Percentiles rank a stretch among this genome's conserved stretches.
Conservation (phyloP, 148 eudicot genomes). For the Vaccinium corymbosum region DNA sequence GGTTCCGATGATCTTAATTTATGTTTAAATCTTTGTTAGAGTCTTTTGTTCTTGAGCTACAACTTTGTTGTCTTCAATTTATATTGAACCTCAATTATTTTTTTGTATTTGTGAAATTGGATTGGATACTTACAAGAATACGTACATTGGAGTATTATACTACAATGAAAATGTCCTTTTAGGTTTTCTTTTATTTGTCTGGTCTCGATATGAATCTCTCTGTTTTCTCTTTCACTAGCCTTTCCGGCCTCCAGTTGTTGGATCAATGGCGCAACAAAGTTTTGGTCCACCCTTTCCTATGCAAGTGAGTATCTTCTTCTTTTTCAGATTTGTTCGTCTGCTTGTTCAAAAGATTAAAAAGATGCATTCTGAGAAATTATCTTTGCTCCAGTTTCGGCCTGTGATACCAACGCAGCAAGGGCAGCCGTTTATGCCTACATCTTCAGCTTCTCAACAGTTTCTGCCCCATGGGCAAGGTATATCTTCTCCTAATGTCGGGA, state of each 20-base stretch:
- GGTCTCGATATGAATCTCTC: conserved; percentile 1
- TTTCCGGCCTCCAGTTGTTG: conserved; percentile 49
- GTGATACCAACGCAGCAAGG: conserved; percentile 58
- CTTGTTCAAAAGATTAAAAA: background rate
- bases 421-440: conserved; percentile 49
- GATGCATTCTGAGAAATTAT: conserved; percentile 1
- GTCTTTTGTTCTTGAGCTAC: background rate
- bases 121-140: background rate
- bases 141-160: too few species aligned
- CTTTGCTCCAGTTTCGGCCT: conserved; percentile 64
- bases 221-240: conserved; percentile 23
- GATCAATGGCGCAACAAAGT: conserved; percentile 63
- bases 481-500: conserved; percentile 33
- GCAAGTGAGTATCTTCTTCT: conserved; percentile 46
- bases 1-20: background rate
- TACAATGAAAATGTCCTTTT: background rate
- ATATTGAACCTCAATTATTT: background rate
- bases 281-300: conserved; percentile 56
- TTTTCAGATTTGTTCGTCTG: background rate
- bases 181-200: conserved; percentile 9
- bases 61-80: background rate
- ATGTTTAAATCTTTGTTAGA: background rate
- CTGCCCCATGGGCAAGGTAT: conserved; percentile 53
- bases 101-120: background rate
- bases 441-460: conserved; percentile 50